These are phyloP conservation scores for Syzygium malaccense DNA, from an alignment of 441 rosid species.

Conservation along the genomic window DNA sequence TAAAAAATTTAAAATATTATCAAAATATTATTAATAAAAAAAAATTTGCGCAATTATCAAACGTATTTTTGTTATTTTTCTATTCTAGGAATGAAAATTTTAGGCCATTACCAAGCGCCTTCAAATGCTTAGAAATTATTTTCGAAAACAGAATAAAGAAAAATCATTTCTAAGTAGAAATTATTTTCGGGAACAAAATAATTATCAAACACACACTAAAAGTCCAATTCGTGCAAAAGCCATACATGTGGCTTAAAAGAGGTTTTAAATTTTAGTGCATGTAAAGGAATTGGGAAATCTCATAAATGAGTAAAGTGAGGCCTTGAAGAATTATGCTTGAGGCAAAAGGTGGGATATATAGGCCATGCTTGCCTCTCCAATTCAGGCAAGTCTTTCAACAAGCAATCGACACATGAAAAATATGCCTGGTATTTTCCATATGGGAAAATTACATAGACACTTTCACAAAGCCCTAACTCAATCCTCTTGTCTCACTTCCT, in stretches of 20 bases:
- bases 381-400: not conserved
- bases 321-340: not conserved
- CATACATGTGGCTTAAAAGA: too few relatives aligned
- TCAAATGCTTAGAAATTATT: too few relatives aligned
- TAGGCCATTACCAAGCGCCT: fast-evolving
- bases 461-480: not conserved
- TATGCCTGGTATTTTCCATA: not conserved
- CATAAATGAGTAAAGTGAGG: not conserved
- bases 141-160: too few relatives aligned
- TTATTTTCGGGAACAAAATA: too few relatives aligned
- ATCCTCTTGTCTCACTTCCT: not conserved
- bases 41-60: too few relatives aligned
- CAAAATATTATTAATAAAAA: too few relatives aligned
- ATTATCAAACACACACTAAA: too few relatives aligned
- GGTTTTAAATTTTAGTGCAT: not conserved
- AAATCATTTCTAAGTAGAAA: too few relatives aligned
- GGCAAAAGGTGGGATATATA: not conserved
- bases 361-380: not conserved
- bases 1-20: too few relatives aligned
- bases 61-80: too few relatives aligned
- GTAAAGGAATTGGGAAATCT: not conserved
- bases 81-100: too few relatives aligned
- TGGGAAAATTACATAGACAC: not conserved
- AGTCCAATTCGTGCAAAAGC: too few relatives aligned
- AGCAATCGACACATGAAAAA: not conserved